Evolutionary conservation across 352 stramenopile species (phyloP).

Genomic region (Pythium folliculosum): DNA sequence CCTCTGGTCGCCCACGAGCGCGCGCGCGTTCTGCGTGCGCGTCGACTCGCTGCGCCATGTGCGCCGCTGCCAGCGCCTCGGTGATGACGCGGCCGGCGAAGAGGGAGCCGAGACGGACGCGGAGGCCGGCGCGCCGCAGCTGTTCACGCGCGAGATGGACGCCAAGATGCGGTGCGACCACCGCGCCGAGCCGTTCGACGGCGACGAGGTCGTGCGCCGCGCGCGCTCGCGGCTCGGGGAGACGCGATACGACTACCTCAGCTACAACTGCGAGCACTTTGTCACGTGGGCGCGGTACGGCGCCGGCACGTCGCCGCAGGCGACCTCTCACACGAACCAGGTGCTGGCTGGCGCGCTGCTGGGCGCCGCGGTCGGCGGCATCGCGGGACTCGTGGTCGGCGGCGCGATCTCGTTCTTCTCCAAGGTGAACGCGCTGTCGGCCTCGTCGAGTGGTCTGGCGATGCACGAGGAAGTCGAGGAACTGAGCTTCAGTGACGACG

Average conservation of each 20-base stretch:
- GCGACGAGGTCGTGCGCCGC: slow-evolving; percentile 45
- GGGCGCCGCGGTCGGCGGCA: slow-evolving; percentile 54
- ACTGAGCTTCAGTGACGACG: slow-evolving; percentile 18
- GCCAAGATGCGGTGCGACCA: slow-evolving; percentile 49
- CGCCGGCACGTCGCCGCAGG: slow-evolving; percentile 55
- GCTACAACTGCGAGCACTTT: slow-evolving; percentile 79
- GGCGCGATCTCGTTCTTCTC: slow-evolving; percentile 62
- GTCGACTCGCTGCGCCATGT: slow-evolving; percentile 62
- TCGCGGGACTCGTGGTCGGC: slow-evolving; percentile 61
- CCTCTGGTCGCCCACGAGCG: slow-evolving; percentile 51
- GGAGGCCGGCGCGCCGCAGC: slow-evolving; percentile 29
- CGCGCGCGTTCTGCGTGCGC: slow-evolving; percentile 53
- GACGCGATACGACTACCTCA: slow-evolving; percentile 51
- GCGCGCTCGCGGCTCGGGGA: slow-evolving; percentile 55
- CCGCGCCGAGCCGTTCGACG: slow-evolving; percentile 39
- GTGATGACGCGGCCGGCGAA: slow-evolving; percentile 10
- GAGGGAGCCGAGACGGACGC: slow-evolving; percentile 13
- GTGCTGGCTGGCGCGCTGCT: slow-evolving; percentile 65
- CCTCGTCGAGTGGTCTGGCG: slow-evolving; percentile 34
- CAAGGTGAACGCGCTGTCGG: slow-evolving; percentile 55
- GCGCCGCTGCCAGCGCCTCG: slow-evolving; percentile 21
- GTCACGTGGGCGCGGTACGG: slow-evolving; percentile 74
- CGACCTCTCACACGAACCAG: slow-evolving; percentile 54
- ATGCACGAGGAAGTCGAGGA: slow-evolving; percentile 3
- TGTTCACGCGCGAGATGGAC: slow-evolving; percentile 50